A percentile compares a stretch with the other conserved stretches of the same genome.
Conservation (phyloP, 108 stramenopile genomes). For the Ochromonas danica region DNA sequence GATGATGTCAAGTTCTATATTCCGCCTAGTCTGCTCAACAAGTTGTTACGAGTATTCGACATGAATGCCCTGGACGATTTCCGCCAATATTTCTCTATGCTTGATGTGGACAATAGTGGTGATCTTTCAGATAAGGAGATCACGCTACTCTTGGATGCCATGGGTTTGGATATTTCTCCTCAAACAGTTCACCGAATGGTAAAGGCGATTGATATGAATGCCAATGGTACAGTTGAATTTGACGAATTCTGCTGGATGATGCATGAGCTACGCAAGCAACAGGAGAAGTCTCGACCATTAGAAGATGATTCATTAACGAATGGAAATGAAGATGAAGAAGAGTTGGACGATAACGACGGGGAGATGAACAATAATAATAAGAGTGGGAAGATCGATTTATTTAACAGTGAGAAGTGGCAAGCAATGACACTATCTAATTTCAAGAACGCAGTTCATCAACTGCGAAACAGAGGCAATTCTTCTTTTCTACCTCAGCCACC, state of each 20-base stretch:
- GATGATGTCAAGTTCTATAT: conserved; percentile 3
- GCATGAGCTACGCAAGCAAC: no score
- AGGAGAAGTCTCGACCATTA: no score
- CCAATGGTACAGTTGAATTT: conserved; percentile 18
- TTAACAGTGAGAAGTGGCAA: neutral
- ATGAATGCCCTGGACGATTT: neutral
- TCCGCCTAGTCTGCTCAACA: neutral
- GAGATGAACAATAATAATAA: neutral
- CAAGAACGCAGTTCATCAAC: neutral
- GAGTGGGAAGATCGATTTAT: neutral
- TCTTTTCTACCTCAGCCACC: neutral
- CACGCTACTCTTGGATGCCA: neutral
- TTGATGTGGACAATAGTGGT: conserved; percentile 13
- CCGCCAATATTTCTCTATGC: neutral
- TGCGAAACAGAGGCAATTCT: neutral
- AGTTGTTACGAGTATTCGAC: neutral
- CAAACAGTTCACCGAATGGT: no score
- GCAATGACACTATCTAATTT: neutral
- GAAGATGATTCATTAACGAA: neutral
- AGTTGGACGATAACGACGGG: neutral
- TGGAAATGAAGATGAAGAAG: neutral
- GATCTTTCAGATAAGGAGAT: conserved; percentile 20
- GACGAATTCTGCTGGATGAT: conserved; percentile 27
- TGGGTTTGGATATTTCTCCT: neutral
- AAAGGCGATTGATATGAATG: conserved; percentile 10